Base-by-base conservation (phyloP, 2,329 filamentous ascomycete genomes). In the Neonectria ditissima region DNA sequence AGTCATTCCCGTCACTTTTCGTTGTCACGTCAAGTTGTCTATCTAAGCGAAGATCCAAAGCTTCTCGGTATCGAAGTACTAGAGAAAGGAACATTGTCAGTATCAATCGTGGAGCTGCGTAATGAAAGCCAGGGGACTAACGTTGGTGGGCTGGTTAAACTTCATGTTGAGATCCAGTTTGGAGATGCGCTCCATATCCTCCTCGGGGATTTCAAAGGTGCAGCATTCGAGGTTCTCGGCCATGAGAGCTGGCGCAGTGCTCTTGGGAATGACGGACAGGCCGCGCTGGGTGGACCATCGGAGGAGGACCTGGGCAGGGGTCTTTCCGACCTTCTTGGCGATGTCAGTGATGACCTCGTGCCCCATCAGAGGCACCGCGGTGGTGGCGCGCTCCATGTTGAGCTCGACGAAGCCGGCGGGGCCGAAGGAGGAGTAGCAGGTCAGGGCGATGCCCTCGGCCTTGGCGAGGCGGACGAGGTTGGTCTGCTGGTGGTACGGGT, bases 211-310 rank as follows among this genome's bases (percentile, higher is more conserved):
- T 72, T 93, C 85, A 75, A 92, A 94, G 66, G 80, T 81, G 67
- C 82, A 86, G 66, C 89, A 87, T 69, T 89, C 86, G 68, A 94
- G 80, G 80, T 93, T 93, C 82, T 90, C 83, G 62, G 81, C 77
- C 77, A 93, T 84, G 69, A 82, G 69, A 22, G 76, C 82, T 66
- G 68, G 75, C 69, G 78, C 85, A 80, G 79, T 90, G 67, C 86
- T 90, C 87, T 95, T 95, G 71, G 92, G 92, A 73, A 96, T 96
- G 72, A 96, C 91, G 51, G 92, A 91, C 60, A 96, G 83, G 32
- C 89, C 89, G 54, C 91, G 86, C 84, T 97, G 93, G 16, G 93
- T 97, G 22, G 93, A 89, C 94, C 94, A 97, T 73, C 93, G 87
- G 70, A 97, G 85, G 65, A 97, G 85, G 28, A 97, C 85, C 85